Percentiles rank a stretch among this genome's conserved stretches.
These are phyloP conservation scores for Amanita pseudoporphyria DNA, from an alignment of 768 basidiomycete species.

Conservation along the genomic window DNA sequence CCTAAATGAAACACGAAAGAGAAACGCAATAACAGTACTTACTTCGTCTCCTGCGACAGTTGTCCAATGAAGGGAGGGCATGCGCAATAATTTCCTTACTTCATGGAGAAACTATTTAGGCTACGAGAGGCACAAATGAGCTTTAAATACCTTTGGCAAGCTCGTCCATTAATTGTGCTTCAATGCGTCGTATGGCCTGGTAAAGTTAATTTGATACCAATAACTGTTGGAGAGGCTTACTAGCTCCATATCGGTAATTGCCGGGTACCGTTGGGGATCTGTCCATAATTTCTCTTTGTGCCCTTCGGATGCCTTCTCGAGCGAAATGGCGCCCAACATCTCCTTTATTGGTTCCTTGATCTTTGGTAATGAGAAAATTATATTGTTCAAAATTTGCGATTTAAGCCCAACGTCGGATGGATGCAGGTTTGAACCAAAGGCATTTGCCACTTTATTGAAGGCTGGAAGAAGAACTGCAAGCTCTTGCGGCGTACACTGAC, in stretches of 20 bases:
- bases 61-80: constrained; percentile 66
- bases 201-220: constrained; percentile 8
- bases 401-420: constrained; percentile 45
- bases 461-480: constrained; percentile 66
- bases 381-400: constrained; percentile 59
- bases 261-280: constrained; percentile 34
- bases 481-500: constrained; percentile 76
- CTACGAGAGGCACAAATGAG: not conserved
- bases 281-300: constrained; percentile 66
- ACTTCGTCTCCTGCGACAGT: constrained; percentile 66
- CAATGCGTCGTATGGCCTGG: constrained; percentile 59
- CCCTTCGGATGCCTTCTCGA: constrained; percentile 56
- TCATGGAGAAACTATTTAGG: constrained; percentile 1
- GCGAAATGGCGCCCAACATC: constrained; percentile 45
- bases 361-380: constrained; percentile 59
- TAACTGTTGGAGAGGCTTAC: constrained; percentile 28
- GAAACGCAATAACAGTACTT: not conserved
- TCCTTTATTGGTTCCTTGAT: constrained; percentile 44
- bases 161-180: constrained; percentile 66
- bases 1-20: not conserved
- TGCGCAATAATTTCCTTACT: constrained; percentile 67
- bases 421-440: constrained; percentile 43
- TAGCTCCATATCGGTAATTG: constrained; percentile 46
- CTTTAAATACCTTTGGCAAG: constrained; percentile 46
- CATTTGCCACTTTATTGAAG: constrained; percentile 57